Evolutionary conservation across 2,329 filamentous ascomycete species (phyloP), one percentile per base, ranked within the genome.

Genomic region (Pseudogymnoascus sp.): DNA sequence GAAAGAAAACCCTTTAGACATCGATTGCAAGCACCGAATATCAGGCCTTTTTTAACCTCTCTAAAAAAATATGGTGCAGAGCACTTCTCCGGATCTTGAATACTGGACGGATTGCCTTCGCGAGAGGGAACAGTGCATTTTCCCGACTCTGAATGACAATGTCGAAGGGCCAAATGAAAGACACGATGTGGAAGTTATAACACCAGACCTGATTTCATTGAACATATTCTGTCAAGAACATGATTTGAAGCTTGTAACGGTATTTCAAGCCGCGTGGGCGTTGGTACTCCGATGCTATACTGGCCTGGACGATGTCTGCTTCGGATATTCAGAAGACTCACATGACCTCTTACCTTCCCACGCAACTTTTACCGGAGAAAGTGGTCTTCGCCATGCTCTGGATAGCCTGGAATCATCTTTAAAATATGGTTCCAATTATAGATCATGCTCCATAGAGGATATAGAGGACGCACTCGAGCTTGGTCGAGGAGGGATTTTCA

Each of bases 201-300:
- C 41, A 13, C 41, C 41, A 13, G 41, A 12, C 17, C 21, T 44
- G 21, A 12, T 5, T 12, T 12, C 41, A 12, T 44, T 44, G 41
- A 44, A 44, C 5, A 12, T 7, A 12, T 44, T 44, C 8, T 44
- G 41, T 44, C 41, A 44, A 44, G 10, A 44, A 12, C 41, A 44
- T 44, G 41, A 44, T 25, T 44, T 44, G 41, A 44, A 44, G 10
- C 41, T 44, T 13, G 4, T 12, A 21, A 44, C 41, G 15, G 21
- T 84, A 2, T 73, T 84, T 0, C 80, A 83, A 61, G 73, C 80
- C 27, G 75, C 75, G 0, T 84, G 82, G 82, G 78, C 77, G 1
- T 72, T 84, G 17, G 74, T 81, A 0, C 68, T 85, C 3, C 74
- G 77, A 2, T 71, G 71, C 3, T 82, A 81, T 65, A 80, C 80